These are phyloP conservation scores for Phylloporus scabripes DNA, from an alignment of 768 basidiomycete genomes.

Conservation along the genomic window DNA sequence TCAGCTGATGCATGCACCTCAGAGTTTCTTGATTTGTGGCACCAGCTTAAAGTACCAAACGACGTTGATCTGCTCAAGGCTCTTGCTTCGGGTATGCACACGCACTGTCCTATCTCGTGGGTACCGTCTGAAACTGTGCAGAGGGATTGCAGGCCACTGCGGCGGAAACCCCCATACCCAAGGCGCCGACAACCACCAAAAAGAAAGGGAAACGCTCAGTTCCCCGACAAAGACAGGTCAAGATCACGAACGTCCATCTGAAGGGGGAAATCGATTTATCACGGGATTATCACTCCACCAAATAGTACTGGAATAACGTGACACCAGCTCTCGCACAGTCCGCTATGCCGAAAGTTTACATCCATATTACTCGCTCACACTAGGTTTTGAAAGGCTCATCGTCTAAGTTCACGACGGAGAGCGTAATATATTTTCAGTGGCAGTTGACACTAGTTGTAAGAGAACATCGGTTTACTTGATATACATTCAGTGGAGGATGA, in stretches of 20 bases:
- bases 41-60: slow-evolving; percentile 75
- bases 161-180: slow-evolving; percentile 51
- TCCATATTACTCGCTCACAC: no score
- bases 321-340: no score
- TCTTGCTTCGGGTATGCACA: slow-evolving; percentile 60
- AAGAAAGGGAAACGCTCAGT: slow-evolving; percentile 80
- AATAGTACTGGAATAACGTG: slow-evolving; percentile 4
- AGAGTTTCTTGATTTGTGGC: slow-evolving; percentile 92
- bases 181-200: slow-evolving; percentile 60
- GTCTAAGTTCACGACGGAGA: no score
- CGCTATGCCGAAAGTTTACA: no score
- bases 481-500: no score
- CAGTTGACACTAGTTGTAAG: no score
- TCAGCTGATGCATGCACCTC: slow-evolving; percentile 9
- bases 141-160: slow-evolving; percentile 81
- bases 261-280: slow-evolving; percentile 83
- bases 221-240: slow-evolving; percentile 66
- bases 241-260: slow-evolving; percentile 86
- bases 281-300: slow-evolving; percentile 51
- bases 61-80: slow-evolving; percentile 78
- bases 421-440: no score
- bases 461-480: no score
- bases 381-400: no score
- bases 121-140: slow-evolving; percentile 20
- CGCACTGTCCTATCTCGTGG: background rate